A percentile compares a stretch with the other conserved stretches of the same genome.
Evolutionary conservation across 805 yeast genomes (phyloP).

Genomic region (Monosporozyma servazzii): DNA sequence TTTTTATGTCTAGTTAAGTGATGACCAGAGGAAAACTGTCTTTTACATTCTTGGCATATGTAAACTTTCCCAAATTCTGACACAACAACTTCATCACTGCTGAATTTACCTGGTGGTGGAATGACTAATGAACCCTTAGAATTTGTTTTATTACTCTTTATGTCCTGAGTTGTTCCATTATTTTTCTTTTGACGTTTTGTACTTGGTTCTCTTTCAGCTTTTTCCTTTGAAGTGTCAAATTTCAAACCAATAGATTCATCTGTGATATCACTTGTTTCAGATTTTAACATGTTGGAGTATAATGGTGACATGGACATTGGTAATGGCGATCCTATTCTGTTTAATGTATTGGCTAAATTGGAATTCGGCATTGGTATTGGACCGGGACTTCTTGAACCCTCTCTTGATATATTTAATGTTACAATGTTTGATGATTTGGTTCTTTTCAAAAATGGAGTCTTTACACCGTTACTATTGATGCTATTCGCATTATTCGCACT

Average conservation of each 20-base stretch:
- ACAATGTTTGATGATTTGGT: slow-evolving; percentile 28
- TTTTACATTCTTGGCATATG: slow-evolving; percentile 29
- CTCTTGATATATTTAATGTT: slow-evolving; percentile 27
- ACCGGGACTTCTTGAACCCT: slow-evolving; percentile 26
- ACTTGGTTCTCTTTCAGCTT: background rate
- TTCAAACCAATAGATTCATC: background rate
- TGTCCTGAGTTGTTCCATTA: background rate
- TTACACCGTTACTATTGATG: slow-evolving; percentile 9
- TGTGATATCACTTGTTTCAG: background rate
- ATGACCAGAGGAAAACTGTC: slow-evolving; percentile 32
- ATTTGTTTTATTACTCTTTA: slow-evolving; percentile 1
- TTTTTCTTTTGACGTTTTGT: background rate
- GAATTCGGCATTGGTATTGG: background rate
- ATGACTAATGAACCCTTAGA: slow-evolving; percentile 7
- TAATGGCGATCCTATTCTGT: slow-evolving; percentile 3
- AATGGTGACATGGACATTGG: slow-evolving; percentile 4
- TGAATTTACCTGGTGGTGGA: slow-evolving; percentile 22
- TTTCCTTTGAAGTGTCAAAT: background rate
- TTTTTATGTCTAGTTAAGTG: slow-evolving; percentile 32
- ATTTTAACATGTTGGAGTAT: background rate
- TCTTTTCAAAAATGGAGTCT: slow-evolving; percentile 23
- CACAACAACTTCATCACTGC: slow-evolving; percentile 25
- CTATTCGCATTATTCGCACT: background rate
- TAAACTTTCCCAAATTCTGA: slow-evolving; percentile 30
- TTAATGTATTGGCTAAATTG: background rate